These are phyloP conservation scores for Wickerhamomyces xylosicus DNA, from an alignment of 805 yeast species.

Conservation along the genomic window DNA sequence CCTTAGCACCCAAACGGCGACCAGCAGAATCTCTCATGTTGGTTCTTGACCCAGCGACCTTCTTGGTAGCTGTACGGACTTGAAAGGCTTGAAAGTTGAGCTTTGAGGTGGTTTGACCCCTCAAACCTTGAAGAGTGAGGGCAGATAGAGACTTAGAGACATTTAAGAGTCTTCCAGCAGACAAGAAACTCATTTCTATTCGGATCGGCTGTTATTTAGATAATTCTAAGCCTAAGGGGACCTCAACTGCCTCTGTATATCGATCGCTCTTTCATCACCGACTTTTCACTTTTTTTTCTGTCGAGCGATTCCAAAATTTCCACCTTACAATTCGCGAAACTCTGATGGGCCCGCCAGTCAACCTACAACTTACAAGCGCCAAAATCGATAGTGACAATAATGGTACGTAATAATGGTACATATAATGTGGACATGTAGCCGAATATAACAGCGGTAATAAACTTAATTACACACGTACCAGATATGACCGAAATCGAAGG, in stretches of 20 bases:
- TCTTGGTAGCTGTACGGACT: conserved; percentile 86
- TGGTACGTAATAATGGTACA: no score
- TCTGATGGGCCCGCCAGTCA: no score
- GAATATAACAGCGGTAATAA: no score
- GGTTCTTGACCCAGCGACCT: conserved; percentile 91
- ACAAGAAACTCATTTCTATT: conserved; percentile 13
- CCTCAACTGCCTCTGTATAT: no score
- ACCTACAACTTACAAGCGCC: no score
- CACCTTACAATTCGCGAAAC: no score
- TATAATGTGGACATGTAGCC: no score
- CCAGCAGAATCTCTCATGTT: conserved; percentile 93
- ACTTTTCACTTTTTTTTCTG: not conserved
- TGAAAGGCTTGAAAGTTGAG: conserved; percentile 14
- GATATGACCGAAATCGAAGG: conserved; percentile 32
- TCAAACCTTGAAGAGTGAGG: conserved; percentile 7
- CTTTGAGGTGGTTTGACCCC: not conserved
- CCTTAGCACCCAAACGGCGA: conserved; percentile 86
- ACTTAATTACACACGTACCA: not conserved
- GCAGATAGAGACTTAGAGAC: conserved; percentile 9
- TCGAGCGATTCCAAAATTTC: not conserved
- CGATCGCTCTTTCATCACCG: not conserved
- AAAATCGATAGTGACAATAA: no score
- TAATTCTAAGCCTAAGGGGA: no score
- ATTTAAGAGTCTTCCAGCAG: conserved; percentile 7
- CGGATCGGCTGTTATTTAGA: no score